Evolutionary conservation across 139 green algal genomes (phyloP).

Genomic region (Coelastrella sp.): DNA sequence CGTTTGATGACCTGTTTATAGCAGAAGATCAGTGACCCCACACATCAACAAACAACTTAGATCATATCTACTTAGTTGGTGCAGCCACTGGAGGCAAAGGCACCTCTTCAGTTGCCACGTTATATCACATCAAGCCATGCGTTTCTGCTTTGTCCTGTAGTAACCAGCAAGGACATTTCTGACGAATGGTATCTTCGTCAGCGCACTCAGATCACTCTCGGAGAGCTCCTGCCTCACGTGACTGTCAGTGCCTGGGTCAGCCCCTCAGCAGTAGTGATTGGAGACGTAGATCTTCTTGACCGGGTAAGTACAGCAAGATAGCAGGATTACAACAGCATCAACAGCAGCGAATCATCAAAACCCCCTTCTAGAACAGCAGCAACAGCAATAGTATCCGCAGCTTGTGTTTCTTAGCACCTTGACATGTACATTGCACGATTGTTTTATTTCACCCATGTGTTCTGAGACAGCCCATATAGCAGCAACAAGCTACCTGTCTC

Average conservation of each 20-base stretch:
- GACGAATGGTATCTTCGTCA: conserved; percentile 83
- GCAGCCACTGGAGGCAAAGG: too few relatives aligned
- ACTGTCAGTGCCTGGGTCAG: conserved; percentile 83
- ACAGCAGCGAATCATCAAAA: not conserved
- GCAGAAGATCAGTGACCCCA: too few relatives aligned
- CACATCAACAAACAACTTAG: too few relatives aligned
- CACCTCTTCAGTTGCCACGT: too few relatives aligned
- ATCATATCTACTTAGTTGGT: too few relatives aligned
- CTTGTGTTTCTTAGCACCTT: too few relatives aligned
- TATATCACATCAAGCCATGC: too few relatives aligned
- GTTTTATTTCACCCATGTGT: not conserved
- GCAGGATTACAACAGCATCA: not conserved
- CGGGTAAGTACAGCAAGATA: conserved; percentile 56
- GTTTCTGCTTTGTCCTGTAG: conserved; percentile 11
- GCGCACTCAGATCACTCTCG: conserved; percentile 74
- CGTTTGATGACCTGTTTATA: too few relatives aligned
- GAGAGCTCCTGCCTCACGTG: conserved; percentile 74
- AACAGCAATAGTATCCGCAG: too few relatives aligned
- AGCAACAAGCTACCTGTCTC: too few relatives aligned
- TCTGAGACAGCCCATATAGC: too few relatives aligned
- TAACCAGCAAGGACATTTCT: conserved; percentile 55
- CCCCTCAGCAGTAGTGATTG: conserved; percentile 85
- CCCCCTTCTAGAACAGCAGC: not conserved
- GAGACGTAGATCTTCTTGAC: conserved; percentile 90
- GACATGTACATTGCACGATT: not conserved